Evolutionary conservation across 2,329 filamentous ascomycete species (phyloP).

Genomic region (Neocatenulostroma microsporum): DNA sequence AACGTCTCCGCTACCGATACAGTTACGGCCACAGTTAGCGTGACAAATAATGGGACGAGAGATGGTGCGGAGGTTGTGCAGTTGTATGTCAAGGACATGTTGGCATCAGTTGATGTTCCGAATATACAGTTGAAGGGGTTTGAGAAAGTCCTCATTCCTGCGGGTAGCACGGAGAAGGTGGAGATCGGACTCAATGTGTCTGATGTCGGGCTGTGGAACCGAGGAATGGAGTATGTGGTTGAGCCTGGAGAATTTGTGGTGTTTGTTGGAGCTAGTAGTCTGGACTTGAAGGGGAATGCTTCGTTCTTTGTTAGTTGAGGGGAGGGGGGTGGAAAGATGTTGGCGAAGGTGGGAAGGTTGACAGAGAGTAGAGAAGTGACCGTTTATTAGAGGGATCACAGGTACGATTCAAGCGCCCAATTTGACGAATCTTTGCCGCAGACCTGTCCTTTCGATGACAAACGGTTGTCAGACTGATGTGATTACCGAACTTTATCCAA

Average conservation of each 20-base stretch:
- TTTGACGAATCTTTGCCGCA: too few relatives aligned
- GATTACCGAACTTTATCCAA: too few relatives aligned
- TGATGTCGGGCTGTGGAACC: constrained; percentile 50
- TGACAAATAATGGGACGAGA: constrained; percentile 51
- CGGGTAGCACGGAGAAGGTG: constrained; percentile 51
- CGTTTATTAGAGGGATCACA: too few relatives aligned
- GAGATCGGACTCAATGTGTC: constrained; percentile 45
- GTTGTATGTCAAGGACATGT: constrained; percentile 57
- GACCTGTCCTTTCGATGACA: too few relatives aligned
- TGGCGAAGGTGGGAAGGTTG: too few relatives aligned
- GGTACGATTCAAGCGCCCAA: too few relatives aligned
- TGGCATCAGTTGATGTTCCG: constrained; percentile 56
- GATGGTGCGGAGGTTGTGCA: constrained; percentile 62
- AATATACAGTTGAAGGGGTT: constrained; percentile 60
- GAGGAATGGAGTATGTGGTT: constrained; percentile 62
- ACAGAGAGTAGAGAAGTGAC: too few relatives aligned
- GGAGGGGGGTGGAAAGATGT: too few relatives aligned
- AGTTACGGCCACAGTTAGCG: constrained; percentile 52
- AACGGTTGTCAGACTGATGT: too few relatives aligned
- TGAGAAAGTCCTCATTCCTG: constrained; percentile 54
- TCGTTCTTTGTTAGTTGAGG: too few relatives aligned
- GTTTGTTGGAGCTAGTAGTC: constrained; percentile 52
- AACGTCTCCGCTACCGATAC: constrained; percentile 44
- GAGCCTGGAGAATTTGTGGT: constrained; percentile 62
- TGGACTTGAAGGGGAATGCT: constrained; percentile 48